Percentiles rank a stretch among this genome's conserved stretches.
phyloP scores from a whole-genome alignment of 2,329 filamentous ascomycete species.

The Penicillium griseofulvum region DNA sequence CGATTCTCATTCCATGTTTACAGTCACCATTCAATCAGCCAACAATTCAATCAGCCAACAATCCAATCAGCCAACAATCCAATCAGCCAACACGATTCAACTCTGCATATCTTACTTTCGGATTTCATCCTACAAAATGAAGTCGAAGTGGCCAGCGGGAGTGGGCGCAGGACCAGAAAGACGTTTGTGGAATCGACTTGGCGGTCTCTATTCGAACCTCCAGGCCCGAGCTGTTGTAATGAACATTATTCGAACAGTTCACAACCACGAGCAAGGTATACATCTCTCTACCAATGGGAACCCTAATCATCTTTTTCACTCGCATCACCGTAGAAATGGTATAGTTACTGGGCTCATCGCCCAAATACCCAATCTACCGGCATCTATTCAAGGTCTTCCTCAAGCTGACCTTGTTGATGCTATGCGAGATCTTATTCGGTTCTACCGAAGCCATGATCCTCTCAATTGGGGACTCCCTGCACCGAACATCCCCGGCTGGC shows the following conservation, averaged over 20 bases:
- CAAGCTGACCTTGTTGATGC: neutral
- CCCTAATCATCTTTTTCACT: neutral
- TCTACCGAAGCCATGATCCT: neutral
- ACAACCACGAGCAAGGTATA: neutral
- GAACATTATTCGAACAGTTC: neutral
- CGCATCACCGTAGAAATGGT: neutral
- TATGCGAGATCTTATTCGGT: neutral
- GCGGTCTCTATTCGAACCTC: neutral
- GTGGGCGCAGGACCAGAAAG: rapidly evolving
- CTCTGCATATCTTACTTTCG: neutral
- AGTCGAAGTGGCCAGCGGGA: rapidly evolving
- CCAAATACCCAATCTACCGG: neutral
- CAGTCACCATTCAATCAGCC: neutral
- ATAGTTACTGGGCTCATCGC: neutral
- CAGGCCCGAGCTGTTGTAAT: neutral
- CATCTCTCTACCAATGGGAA: rapidly evolving
- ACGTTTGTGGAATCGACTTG: neutral
- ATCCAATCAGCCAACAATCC: too few relatives aligned
- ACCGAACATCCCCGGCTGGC: neutral
- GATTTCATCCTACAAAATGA: neutral
- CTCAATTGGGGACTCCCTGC: neutral
- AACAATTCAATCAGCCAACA: too few relatives aligned
- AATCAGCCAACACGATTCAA: neutral
- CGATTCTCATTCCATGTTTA: neutral
- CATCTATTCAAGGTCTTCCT: neutral